These are phyloP conservation scores for Canavalia ensiformis DNA, from an alignment of 306 rosid species.

Conservation along the genomic window DNA sequence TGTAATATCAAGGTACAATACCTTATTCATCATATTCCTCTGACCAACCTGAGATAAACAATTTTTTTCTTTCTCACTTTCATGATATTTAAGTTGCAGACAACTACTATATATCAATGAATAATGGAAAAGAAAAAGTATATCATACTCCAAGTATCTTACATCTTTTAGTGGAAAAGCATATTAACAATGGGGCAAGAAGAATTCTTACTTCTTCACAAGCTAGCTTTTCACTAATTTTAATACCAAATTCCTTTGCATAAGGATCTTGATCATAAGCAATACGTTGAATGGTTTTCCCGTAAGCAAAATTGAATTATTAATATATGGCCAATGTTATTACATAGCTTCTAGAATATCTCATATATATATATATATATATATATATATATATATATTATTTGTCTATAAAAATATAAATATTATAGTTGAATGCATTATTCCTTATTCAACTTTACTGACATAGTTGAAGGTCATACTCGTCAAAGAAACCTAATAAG, in stretches of 20 bases:
- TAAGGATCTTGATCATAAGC: conserved; percentile 91
- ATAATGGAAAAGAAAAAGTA: conserved; percentile 15
- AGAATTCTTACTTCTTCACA: conserved; percentile 96
- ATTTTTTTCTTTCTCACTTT: conserved; percentile 92
- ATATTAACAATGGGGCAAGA: conserved; percentile 97
- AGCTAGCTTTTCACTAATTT: conserved; percentile 88
- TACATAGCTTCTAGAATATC: conserved; percentile 32
- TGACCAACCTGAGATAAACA: conserved; percentile 99
- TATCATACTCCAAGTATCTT: background rate
- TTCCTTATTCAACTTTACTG: background rate
- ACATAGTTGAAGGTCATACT: background rate
- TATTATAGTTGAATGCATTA: conserved; percentile 1
- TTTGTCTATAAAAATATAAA: background rate
- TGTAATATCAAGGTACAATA: conserved; percentile 43
- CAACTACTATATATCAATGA: conserved; percentile 29
- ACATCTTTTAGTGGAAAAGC: conserved; percentile 17
- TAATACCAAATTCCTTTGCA: conserved; percentile 95
- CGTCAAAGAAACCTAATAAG: background rate
- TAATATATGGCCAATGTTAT: conserved; percentile 15
- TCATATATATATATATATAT: background rate
- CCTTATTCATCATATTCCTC: conserved; percentile 99
- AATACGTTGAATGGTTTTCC: conserved; percentile 84
- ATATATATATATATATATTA: no score
- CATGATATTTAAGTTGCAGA: conserved; percentile 91
- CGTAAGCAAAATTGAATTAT: conserved; percentile 33